phyloP scores from a whole-genome alignment of 371 early-diverging fungal species.

The Mortierella sp. region DNA sequence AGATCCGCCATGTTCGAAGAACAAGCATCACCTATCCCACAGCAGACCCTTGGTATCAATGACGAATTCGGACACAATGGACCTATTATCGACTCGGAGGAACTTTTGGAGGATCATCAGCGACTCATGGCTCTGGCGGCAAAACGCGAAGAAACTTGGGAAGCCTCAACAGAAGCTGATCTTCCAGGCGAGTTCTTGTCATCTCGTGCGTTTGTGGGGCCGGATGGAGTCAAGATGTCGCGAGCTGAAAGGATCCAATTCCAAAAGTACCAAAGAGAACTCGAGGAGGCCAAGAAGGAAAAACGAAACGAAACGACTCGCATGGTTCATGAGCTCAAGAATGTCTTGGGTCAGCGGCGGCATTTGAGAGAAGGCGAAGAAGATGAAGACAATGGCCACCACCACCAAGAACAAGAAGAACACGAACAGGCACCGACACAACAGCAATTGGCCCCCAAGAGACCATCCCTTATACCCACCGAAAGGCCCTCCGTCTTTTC shows the following conservation, averaged over 20 bases:
- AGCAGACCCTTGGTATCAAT: not conserved
- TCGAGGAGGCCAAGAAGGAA: conserved; percentile 56
- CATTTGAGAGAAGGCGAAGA: conserved; percentile 42
- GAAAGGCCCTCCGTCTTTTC: not conserved
- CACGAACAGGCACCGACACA: not conserved
- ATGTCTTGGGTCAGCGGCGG: conserved; percentile 64
- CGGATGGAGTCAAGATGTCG: conserved; percentile 55
- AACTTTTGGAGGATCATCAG: conserved; percentile 50
- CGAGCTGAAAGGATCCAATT: conserved; percentile 70
- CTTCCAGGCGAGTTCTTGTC: conserved; percentile 4
- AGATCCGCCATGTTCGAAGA: not conserved
- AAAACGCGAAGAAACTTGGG: conserved; percentile 54
- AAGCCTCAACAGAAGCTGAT: conserved; percentile 53
- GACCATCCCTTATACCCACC: conserved; percentile 2
- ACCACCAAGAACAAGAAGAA: not conserved
- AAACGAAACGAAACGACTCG: conserved; percentile 22
- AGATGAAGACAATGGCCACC: conserved; percentile 2
- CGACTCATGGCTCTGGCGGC: conserved; percentile 40
- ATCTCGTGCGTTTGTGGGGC: not conserved
- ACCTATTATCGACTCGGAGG: conserved; percentile 41
- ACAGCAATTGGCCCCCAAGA: not conserved
- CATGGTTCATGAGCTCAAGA: conserved; percentile 74
- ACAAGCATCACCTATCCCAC: not conserved
- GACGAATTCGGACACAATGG: conserved; percentile 1
- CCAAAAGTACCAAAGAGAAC: conserved; percentile 60